These are phyloP conservation scores for Aspergillus fijiensis DNA, from an alignment of 2,329 filamentous ascomycete species.

Conservation along the genomic window DNA sequence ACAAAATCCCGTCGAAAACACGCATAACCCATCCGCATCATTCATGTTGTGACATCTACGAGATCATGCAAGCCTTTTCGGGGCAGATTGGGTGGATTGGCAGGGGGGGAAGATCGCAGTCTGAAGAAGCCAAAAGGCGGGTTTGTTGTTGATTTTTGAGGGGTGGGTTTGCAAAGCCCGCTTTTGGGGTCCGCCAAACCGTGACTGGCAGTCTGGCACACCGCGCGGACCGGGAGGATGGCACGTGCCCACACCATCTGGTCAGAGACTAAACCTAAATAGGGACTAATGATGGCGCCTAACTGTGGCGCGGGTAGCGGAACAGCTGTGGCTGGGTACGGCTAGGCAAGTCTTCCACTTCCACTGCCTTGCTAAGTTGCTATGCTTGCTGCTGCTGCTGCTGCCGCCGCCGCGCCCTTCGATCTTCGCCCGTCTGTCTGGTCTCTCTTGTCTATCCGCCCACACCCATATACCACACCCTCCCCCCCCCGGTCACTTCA, in stretches of 20 bases:
- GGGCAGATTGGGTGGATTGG: neutral
- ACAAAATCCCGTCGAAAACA: neutral
- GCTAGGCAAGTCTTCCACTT: too few species aligned
- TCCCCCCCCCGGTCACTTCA: neutral
- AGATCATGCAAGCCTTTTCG: neutral
- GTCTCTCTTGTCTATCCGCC: neutral
- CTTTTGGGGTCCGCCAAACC: neutral
- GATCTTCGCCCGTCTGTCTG: neutral
- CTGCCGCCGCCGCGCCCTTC: neutral
- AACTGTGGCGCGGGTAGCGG: neutral
- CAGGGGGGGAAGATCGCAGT: neutral
- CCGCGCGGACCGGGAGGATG: neutral
- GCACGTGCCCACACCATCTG: neutral
- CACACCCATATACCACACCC: neutral
- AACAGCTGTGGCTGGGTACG: constrained; percentile 9
- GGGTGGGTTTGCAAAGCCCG: neutral
- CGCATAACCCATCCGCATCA: neutral
- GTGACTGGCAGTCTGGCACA: neutral
- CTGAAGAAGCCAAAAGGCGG: neutral
- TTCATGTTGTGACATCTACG: neutral
- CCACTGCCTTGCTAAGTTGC: too few species aligned
- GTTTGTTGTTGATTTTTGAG: neutral
- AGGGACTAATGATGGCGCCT: constrained; percentile 13
- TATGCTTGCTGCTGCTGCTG: too few species aligned
- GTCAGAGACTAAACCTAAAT: constrained; percentile 8